Percentiles rank a stretch among this genome's conserved stretches.
Evolutionary conservation across 331 rosid species (phyloP).

Genomic region (Prunus yedoensis): DNA sequence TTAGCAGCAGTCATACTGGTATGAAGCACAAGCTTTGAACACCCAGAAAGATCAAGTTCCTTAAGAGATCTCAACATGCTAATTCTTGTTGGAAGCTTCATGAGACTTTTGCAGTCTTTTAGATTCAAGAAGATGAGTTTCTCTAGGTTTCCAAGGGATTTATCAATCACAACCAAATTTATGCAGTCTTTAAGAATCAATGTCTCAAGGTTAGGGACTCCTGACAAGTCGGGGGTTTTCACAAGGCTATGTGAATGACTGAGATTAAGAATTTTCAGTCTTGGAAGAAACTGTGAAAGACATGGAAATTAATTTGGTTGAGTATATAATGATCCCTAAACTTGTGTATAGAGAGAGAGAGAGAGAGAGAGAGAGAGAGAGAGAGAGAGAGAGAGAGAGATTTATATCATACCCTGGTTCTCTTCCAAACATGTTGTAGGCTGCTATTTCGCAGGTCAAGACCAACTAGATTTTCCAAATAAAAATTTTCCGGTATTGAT

Average conservation of each 20-base stretch:
- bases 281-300: background rate
- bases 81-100: conserved; percentile 12
- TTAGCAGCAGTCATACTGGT: background rate
- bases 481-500: background rate
- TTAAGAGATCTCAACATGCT: conserved; percentile 6
- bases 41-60: conserved; percentile 10
- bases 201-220: background rate
- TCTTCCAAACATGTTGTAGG: conserved; percentile 15
- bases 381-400: background rate
- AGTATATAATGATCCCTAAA: background rate
- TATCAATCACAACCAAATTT: background rate
- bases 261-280: conserved; percentile 1
- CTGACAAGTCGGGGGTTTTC: conserved; percentile 1
- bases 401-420: background rate
- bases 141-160: conserved; percentile 13
- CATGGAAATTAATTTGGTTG: background rate
- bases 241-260: conserved; percentile 4
- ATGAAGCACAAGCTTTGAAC: conserved; percentile 11
- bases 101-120: conserved; percentile 12
- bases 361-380: background rate
- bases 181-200: background rate
- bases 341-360: background rate
- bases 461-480: background rate
- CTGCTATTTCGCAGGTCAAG: background rate
- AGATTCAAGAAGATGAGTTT: conserved; percentile 8